phyloP scores from a whole-genome alignment of 768 basidiomycete species.

The Amanita fuliginea region DNA sequence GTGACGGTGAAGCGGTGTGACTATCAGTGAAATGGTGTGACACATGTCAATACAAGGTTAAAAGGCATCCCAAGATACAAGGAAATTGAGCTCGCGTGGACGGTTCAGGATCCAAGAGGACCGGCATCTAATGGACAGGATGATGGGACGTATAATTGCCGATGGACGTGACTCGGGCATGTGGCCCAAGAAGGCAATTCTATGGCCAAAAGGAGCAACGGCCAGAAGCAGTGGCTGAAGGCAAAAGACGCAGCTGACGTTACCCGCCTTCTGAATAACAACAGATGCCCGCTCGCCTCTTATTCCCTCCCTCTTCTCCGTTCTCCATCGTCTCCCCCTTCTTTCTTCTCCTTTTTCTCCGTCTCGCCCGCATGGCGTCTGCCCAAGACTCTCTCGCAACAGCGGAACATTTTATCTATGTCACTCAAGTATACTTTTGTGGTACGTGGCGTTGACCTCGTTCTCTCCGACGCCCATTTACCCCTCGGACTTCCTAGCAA shows the following conservation, averaged over 20 bases:
- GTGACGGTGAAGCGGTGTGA: not conserved
- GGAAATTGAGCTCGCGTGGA: not conserved
- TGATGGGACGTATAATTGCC: not conserved
- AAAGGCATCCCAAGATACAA: not conserved
- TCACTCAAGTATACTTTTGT: constrained; percentile 78
- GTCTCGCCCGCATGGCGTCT: constrained; percentile 17
- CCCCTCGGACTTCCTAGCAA: constrained; percentile 35
- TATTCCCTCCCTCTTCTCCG: constrained; percentile 16
- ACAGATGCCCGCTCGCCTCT: constrained; percentile 11
- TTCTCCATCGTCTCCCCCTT: constrained; percentile 29
- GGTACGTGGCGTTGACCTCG: constrained; percentile 39
- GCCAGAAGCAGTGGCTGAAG: constrained; percentile 4
- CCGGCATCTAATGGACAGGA: not conserved
- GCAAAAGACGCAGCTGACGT: constrained; percentile 18
- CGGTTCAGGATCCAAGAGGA: not conserved
- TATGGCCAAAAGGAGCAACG: constrained; percentile 8
- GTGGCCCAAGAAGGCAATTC: constrained; percentile 7
- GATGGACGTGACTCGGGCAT: not conserved
- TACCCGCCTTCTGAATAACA: constrained; percentile 16
- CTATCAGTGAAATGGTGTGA: not conserved
- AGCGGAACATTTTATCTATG: constrained; percentile 69
- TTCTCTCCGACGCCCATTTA: constrained; percentile 15
- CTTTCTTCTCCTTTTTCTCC: constrained; percentile 10
- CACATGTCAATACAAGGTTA: too few species aligned
- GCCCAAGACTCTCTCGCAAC: constrained; percentile 34